Conservation (phyloP, 352 stramenopile genomes). For the Phytophthora ohioensis region DNA sequence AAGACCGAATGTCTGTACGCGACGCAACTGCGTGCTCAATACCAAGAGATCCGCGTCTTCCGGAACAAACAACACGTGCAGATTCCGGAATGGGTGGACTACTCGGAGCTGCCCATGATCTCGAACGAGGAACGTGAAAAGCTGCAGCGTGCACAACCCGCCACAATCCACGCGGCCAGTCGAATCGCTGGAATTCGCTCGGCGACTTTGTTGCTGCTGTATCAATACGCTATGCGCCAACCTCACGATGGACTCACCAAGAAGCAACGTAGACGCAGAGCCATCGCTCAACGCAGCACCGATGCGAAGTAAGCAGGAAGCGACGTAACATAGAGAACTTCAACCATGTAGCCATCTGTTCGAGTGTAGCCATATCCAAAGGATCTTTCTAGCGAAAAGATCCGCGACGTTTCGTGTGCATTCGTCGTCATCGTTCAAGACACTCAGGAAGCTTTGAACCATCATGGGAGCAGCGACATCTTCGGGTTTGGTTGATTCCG, state of each 20-base stretch:
- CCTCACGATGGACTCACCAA: constrained; percentile 32
- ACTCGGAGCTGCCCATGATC: constrained; percentile 94
- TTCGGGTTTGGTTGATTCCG: constrained; percentile 53
- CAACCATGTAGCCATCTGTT: constrained; percentile 26
- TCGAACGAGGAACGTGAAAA: constrained; percentile 97
- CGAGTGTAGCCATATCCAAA: constrained; percentile 20
- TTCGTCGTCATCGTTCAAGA: constrained; percentile 7
- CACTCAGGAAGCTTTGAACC: background rate
- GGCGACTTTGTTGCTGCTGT: constrained; percentile 77
- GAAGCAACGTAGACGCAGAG: constrained; percentile 40
- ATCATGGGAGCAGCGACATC: constrained; percentile 31
- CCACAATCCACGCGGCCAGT: constrained; percentile 95
- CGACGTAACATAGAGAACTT: constrained; percentile 20
- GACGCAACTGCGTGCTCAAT: constrained; percentile 93
- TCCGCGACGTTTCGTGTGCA: constrained; percentile 29
- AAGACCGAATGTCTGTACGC: constrained; percentile 94
- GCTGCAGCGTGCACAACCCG: constrained; percentile 81
- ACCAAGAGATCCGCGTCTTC: constrained; percentile 97
- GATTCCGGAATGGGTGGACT: constrained; percentile 95
- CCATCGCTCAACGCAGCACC: constrained; percentile 25
- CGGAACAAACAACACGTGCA: constrained; percentile 93
- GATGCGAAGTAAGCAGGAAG: constrained; percentile 17
- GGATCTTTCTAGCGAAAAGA: constrained; percentile 34
- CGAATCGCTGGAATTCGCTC: constrained; percentile 93
- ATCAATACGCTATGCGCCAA: constrained; percentile 74